Evolutionary conservation across 2,329 filamentous ascomycete genomes (phyloP).

Genomic region (Alternaria panax): DNA sequence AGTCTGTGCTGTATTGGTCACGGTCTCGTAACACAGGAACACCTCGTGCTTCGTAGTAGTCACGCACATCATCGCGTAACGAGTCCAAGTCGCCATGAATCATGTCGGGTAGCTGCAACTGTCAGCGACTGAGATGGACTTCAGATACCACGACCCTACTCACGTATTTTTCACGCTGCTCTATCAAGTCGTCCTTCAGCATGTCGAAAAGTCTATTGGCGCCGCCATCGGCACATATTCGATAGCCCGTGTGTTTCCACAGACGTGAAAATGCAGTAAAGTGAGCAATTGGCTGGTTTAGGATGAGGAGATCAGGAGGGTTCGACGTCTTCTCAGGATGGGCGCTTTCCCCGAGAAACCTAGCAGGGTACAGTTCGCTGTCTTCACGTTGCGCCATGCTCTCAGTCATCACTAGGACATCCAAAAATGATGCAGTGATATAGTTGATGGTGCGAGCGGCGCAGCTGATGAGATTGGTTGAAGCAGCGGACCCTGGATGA

Average conservation of each 20-base stretch:
- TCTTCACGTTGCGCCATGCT: slow-evolving; percentile 24
- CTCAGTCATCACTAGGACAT: background rate
- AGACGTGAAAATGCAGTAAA: slow-evolving; percentile 60
- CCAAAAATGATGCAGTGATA: background rate
- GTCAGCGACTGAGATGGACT: slow-evolving; percentile 18
- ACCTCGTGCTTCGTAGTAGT: slow-evolving; percentile 69
- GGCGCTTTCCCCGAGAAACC: slow-evolving; percentile 34
- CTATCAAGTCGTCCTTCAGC: slow-evolving; percentile 41
- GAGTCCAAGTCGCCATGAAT: slow-evolving; percentile 96
- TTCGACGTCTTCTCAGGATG: slow-evolving; percentile 25
- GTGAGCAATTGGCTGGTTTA: slow-evolving; percentile 54
- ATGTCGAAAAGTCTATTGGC: slow-evolving; percentile 76
- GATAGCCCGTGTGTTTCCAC: slow-evolving; percentile 64
- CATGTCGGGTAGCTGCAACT: slow-evolving; percentile 55
- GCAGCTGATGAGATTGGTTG: slow-evolving; percentile 4
- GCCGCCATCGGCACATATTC: slow-evolving; percentile 88
- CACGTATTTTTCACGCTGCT: slow-evolving; percentile 41
- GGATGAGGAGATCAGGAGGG: slow-evolving; percentile 51
- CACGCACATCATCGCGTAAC: slow-evolving; percentile 65
- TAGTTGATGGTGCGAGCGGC: slow-evolving; percentile 2
- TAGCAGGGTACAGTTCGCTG: slow-evolving; percentile 31
- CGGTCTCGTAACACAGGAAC: slow-evolving; percentile 71
- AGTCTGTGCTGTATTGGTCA: slow-evolving; percentile 92
- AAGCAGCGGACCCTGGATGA: background rate
- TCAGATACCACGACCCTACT: slow-evolving; percentile 12